Conservation (phyloP, 1,284 basidiomycete species). For the Microbotryum intermedium region DNA sequence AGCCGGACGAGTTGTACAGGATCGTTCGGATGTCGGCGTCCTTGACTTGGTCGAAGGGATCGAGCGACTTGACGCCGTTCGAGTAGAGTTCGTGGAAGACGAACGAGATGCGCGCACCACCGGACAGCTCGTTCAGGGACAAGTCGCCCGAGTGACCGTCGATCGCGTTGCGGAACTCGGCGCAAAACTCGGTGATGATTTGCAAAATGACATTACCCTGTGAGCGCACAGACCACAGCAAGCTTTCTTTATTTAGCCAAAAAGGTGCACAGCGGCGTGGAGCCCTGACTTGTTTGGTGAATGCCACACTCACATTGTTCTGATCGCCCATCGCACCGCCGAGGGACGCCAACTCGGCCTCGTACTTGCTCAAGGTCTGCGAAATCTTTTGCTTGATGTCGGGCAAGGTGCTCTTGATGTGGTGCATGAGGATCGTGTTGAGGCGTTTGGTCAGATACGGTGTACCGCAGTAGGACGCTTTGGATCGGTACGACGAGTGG, state of each 20-base stretch:
- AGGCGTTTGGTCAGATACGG: constrained; percentile 95
- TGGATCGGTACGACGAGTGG: constrained; percentile 83
- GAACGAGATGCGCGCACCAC: constrained; percentile 94
- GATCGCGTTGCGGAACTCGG: constrained; percentile 90
- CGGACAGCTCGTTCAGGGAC: constrained; percentile 86
- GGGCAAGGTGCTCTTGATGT: constrained; percentile 89
- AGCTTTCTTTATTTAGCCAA: neutral
- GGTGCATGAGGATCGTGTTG: constrained; percentile 98
- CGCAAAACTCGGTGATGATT: constrained; percentile 95
- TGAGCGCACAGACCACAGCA: neutral
- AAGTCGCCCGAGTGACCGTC: constrained; percentile 96
- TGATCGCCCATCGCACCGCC: constrained; percentile 79
- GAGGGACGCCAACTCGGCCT: constrained; percentile 69
- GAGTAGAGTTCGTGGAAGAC: constrained; percentile 98
- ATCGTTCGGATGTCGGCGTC: constrained; percentile 94
- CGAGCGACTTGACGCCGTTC: constrained; percentile 87
- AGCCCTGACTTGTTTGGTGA: no score
- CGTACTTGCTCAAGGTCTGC: constrained; percentile 77
- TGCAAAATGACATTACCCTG: constrained; percentile 72
- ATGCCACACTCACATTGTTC: constrained; percentile 51
- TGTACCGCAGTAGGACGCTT: constrained; percentile 92
- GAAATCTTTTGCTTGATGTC: constrained; percentile 93
- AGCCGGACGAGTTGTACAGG: constrained; percentile 95
- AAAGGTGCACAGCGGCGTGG: no score
- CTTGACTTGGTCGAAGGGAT: constrained; percentile 97